Evolutionary conservation across 306 rosid genomes (phyloP).

Genomic region (Cicer arietinum): DNA sequence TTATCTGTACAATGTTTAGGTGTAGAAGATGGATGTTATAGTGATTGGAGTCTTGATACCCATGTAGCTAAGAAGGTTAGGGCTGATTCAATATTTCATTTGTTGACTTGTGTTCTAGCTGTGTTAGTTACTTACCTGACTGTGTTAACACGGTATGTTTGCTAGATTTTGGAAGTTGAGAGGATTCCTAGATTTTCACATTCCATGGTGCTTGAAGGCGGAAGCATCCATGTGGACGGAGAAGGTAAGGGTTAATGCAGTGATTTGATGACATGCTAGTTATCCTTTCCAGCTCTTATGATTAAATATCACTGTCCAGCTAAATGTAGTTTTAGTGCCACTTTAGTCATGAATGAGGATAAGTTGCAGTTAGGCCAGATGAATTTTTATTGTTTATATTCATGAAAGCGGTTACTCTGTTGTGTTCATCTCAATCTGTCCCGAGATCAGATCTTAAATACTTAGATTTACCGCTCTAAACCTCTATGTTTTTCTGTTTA

Average conservation of each 20-base stretch:
- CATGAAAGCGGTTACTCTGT: constrained; percentile 4
- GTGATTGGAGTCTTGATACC: constrained; percentile 79
- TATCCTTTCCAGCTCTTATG: background rate
- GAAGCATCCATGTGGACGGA: constrained; percentile 99
- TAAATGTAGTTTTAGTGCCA: constrained; percentile 24
- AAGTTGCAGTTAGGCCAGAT: constrained; percentile 8
- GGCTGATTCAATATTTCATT: constrained; percentile 18
- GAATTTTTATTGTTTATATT: constrained; percentile 28
- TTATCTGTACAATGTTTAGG: constrained; percentile 55
- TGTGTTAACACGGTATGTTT: constrained; percentile 37
- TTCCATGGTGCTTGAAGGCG: constrained; percentile 85
- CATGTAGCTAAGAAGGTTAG: constrained; percentile 75
- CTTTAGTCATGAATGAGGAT: constrained; percentile 15
- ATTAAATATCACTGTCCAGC: constrained; percentile 9
- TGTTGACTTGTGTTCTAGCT: background rate
- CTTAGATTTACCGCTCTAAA: constrained; percentile 8
- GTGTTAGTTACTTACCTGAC: constrained; percentile 15
- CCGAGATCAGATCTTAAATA: constrained; percentile 15
- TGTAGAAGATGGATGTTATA: constrained; percentile 73
- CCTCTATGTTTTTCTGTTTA: constrained; percentile 23
- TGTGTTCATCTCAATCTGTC: constrained; percentile 3
- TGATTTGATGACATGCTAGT: constrained; percentile 20
- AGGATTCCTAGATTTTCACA: constrained; percentile 75
- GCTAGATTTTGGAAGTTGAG: constrained; percentile 77
- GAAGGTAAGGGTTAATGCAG: constrained; percentile 64